Evolutionary conservation across 768 basidiomycete genomes (phyloP).

Genomic region (Lentinula edodes): DNA sequence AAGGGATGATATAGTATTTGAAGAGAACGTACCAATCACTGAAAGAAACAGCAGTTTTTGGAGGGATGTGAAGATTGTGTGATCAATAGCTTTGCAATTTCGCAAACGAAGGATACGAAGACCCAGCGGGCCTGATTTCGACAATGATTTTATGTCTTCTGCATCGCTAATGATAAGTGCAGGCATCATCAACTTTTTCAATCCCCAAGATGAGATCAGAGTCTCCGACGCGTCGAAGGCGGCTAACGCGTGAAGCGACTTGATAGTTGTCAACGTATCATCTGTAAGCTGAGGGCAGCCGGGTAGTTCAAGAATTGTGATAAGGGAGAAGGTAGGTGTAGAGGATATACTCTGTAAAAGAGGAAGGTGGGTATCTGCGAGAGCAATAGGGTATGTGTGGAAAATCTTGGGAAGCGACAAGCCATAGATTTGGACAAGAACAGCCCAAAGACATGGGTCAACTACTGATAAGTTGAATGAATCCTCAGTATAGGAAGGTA

Average conservation of each 20-base stretch:
- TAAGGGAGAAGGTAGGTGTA: conserved; percentile 52
- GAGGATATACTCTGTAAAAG: conserved; percentile 52
- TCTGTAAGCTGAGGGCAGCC: conserved; percentile 55
- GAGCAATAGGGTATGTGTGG: conserved; percentile 38
- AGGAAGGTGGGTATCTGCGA: conserved; percentile 49
- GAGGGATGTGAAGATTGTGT: conserved; percentile 36
- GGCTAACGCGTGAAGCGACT: conserved; percentile 44
- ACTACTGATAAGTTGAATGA: conserved; percentile 20
- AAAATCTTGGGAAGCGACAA: conserved; percentile 42
- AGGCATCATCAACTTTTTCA: conserved; percentile 46
- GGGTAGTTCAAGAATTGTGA: conserved; percentile 60
- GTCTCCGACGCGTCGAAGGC: conserved; percentile 65
- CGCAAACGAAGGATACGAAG: conserved; percentile 55
- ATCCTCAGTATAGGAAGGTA: conserved; percentile 23
- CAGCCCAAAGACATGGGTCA: conserved; percentile 60
- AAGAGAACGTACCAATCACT: conserved; percentile 45
- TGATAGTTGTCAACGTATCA: conserved; percentile 43
- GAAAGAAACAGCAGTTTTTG: conserved; percentile 51
- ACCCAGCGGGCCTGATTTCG: conserved; percentile 41
- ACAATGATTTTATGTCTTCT: conserved; percentile 12
- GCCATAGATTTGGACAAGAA: conserved; percentile 52
- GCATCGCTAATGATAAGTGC: conserved; percentile 32
- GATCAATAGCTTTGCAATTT: conserved; percentile 45
- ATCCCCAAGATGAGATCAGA: conserved; percentile 42
- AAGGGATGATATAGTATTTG: neutral